Percentiles rank a stretch among this genome's conserved stretches.
These are phyloP conservation scores for Ormosia emarginata DNA, from an alignment of 306 rosid species.

Conservation along the genomic window DNA sequence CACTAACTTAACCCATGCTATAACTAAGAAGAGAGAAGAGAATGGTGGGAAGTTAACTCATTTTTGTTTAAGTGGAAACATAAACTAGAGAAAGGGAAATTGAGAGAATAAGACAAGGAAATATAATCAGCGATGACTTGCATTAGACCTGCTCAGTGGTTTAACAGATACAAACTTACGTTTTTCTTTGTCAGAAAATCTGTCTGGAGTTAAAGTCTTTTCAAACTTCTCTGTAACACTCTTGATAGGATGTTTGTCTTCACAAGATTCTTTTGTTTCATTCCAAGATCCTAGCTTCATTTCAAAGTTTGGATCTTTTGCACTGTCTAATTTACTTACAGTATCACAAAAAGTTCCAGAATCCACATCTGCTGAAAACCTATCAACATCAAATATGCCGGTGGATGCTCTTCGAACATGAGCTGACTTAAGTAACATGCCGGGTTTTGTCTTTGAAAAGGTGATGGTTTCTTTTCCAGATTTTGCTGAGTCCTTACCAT, in stretches of 20 bases:
- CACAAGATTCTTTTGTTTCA: slow-evolving; percentile 48
- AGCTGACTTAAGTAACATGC: slow-evolving; percentile 89
- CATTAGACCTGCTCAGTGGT: slow-evolving; percentile 11
- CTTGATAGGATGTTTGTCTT: slow-evolving; percentile 56
- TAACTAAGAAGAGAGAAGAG: not conserved
- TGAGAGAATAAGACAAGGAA: not conserved
- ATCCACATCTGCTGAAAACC: slow-evolving; percentile 37
- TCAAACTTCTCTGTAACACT: slow-evolving; percentile 52
- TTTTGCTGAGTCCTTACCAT: slow-evolving; percentile 51
- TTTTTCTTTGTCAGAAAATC: slow-evolving; percentile 37
- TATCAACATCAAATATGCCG: slow-evolving; percentile 67
- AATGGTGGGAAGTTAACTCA: no score
- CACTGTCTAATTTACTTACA: slow-evolving; percentile 34
- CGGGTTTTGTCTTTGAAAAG: slow-evolving; percentile 82
- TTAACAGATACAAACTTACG: slow-evolving; percentile 48
- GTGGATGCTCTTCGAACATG: slow-evolving; percentile 67
- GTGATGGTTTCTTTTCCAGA: slow-evolving; percentile 54
- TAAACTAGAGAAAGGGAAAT: not conserved
- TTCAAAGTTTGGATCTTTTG: slow-evolving; percentile 38
- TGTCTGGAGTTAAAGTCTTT: slow-evolving; percentile 41
- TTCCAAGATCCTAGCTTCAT: slow-evolving; percentile 39
- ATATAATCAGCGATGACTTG: slow-evolving; percentile 1
- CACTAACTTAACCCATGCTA: not conserved
- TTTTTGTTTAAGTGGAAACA: not conserved
- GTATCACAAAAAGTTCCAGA: slow-evolving; percentile 38